Percentiles rank a stretch among this genome's conserved stretches.
Conservation (phyloP, 2,329 filamentous ascomycete species). For the Penicillium palitans region DNA sequence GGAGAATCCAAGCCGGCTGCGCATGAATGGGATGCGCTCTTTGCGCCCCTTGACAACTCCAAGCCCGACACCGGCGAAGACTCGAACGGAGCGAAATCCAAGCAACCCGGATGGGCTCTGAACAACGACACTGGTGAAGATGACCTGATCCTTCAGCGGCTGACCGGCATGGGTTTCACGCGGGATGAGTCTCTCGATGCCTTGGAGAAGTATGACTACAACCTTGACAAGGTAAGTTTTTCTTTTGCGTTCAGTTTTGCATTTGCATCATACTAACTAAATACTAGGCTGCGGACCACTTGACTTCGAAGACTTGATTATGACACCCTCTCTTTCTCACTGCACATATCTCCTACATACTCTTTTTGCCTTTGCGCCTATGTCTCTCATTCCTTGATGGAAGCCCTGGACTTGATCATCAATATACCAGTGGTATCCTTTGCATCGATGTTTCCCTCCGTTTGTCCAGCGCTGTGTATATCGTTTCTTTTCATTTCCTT, state of each 20-base stretch:
- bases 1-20: slow-evolving; percentile 43
- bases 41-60: slow-evolving; percentile 69
- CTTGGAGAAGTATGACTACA: slow-evolving; percentile 93
- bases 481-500: slow-evolving; percentile 3
- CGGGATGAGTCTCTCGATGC: slow-evolving; percentile 72
- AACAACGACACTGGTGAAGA: slow-evolving; percentile 77
- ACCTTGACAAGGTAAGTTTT: slow-evolving; percentile 82
- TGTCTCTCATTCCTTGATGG: slow-evolving; percentile 21
- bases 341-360: slow-evolving; percentile 29
- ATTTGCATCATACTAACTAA: slow-evolving; percentile 5
- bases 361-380: slow-evolving; percentile 16
- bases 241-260: neutral
- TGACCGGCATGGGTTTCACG: slow-evolving; percentile 86
- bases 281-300: slow-evolving; percentile 41
- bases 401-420: slow-evolving; percentile 11
- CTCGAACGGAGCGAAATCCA: slow-evolving; percentile 23
- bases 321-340: slow-evolving; percentile 11
- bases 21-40: slow-evolving; percentile 95
- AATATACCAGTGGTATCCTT: neutral
- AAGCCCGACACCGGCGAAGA: slow-evolving; percentile 25
- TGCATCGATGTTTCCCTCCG: slow-evolving; percentile 6
- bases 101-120: slow-evolving; percentile 64
- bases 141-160: slow-evolving; percentile 83
- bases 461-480: slow-evolving; percentile 14
- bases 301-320: slow-evolving; percentile 44